A percentile compares a stretch with the other conserved stretches of the same genome.
Conservation (phyloP, 1,284 basidiomycete species). For the Inonotus hispidus region DNA sequence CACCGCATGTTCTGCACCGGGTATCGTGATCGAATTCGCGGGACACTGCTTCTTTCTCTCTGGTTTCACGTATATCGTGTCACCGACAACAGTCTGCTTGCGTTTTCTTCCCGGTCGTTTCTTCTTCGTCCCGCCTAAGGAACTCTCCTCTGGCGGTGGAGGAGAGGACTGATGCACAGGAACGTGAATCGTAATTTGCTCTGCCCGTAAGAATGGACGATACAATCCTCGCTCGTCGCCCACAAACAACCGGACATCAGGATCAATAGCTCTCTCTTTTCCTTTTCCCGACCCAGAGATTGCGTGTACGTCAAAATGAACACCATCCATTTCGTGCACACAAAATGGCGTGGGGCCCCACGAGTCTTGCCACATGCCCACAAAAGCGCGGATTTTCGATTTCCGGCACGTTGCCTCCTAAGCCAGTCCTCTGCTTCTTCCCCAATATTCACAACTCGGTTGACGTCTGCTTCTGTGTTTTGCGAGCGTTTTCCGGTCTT, state of each 20-base stretch:
- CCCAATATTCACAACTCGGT: not conserved
- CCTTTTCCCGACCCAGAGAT: not conserved
- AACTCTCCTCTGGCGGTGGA: not conserved
- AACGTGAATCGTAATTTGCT: not conserved
- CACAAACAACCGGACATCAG: not conserved
- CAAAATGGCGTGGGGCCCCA: conserved; percentile 5
- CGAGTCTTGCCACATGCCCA: conserved; percentile 9
- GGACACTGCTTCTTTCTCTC: not conserved
- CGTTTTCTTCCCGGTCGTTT: not conserved
- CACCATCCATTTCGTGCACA: conserved; percentile 6
- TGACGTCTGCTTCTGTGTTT: not conserved
- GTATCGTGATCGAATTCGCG: not conserved
- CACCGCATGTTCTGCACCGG: conserved; percentile 1
- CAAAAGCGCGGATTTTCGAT: not conserved
- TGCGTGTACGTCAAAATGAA: not conserved
- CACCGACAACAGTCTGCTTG: not conserved
- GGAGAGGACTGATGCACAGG: not conserved
- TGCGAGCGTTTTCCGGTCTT: not conserved
- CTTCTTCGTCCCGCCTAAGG: not conserved
- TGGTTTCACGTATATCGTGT: not conserved
- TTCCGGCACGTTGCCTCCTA: not conserved
- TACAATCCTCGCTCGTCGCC: conserved; percentile 1
- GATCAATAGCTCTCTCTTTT: not conserved
- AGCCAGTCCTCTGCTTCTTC: conserved; percentile 10
- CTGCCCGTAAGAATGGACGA: not conserved